Conservation (phyloP, 306 rosid genomes). For the Macrotyloma uniflorum region DNA sequence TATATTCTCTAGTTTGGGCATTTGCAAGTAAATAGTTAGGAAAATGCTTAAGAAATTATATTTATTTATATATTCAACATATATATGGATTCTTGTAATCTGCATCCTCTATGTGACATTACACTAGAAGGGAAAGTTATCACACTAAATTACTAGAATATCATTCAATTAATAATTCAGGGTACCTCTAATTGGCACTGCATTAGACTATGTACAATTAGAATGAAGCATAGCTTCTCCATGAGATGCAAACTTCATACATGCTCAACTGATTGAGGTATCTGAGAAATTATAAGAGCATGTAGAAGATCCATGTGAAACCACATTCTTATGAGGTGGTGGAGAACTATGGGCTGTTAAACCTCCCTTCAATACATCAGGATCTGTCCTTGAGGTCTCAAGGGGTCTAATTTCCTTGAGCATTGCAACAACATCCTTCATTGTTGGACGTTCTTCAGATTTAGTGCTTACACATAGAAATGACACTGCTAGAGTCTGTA, state of each 20-base stretch:
- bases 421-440: slow-evolving; percentile 95
- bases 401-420: slow-evolving; percentile 77
- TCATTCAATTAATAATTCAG: slow-evolving; percentile 24
- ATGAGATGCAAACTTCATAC: slow-evolving; percentile 31
- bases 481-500: slow-evolving; percentile 87
- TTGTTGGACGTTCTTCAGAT: slow-evolving; percentile 71
- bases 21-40: background rate
- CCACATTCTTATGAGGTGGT: slow-evolving; percentile 56
- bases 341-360: slow-evolving; percentile 45
- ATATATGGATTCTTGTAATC: slow-evolving; percentile 33
- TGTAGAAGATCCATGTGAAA: slow-evolving; percentile 67
- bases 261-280: slow-evolving; percentile 49
- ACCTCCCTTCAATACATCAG: slow-evolving; percentile 51
- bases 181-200: slow-evolving; percentile 32
- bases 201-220: slow-evolving; percentile 49
- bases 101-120: slow-evolving; percentile 33
- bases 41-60: background rate
- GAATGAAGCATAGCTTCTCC: slow-evolving; percentile 27
- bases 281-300: slow-evolving; percentile 84
- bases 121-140: background rate
- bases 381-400: slow-evolving; percentile 51
- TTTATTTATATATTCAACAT: slow-evolving; percentile 35
- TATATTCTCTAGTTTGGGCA: background rate
- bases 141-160: slow-evolving; percentile 42
- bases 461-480: slow-evolving; percentile 65